Percentiles rank a stretch among this genome's conserved stretches.
phyloP scores from a whole-genome alignment of 352 stramenopile genomes.

The Phytophthora sp. region DNA sequence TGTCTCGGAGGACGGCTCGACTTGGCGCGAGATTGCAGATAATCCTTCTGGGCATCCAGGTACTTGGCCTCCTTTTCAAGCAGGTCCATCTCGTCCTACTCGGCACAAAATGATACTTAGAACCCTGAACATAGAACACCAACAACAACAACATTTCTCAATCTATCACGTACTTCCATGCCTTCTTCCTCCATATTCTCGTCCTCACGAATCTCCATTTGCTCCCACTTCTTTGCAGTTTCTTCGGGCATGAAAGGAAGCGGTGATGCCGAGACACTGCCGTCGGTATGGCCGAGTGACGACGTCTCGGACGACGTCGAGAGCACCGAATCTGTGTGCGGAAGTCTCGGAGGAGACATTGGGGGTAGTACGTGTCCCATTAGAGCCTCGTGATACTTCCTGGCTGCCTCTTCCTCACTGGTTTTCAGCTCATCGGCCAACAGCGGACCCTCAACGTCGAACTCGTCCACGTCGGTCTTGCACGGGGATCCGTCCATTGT shows the following conservation, averaged over 20 bases:
- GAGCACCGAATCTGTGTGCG: constrained; percentile 28
- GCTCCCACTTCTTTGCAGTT: constrained; percentile 3
- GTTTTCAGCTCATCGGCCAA: constrained; percentile 28
- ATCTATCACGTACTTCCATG: constrained; percentile 35
- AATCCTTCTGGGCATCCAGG: constrained; percentile 69
- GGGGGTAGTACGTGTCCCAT: constrained; percentile 36
- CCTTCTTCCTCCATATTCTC: constrained; percentile 44
- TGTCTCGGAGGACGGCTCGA: constrained; percentile 45
- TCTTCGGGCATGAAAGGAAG: constrained; percentile 45
- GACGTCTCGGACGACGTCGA: constrained; percentile 29
- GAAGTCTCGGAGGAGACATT: constrained; percentile 36
- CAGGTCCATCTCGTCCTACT: constrained; percentile 60
- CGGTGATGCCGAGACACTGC: constrained; percentile 33
- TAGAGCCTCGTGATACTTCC: constrained; percentile 19
- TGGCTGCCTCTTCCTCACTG: constrained; percentile 15
- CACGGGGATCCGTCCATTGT: constrained; percentile 33
- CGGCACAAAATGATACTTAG: constrained; percentile 6
- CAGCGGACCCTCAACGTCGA: constrained; percentile 35
- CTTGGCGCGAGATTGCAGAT: constrained; percentile 59
- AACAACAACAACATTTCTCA: background rate
- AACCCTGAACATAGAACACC: background rate
- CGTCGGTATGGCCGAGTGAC: constrained; percentile 26
- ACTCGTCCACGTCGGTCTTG: constrained; percentile 43
- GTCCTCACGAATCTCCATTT: constrained; percentile 26
- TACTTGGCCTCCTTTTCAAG: constrained; percentile 78